Evolutionary conservation across 2,329 filamentous ascomycete species (phyloP).

Genomic region (Macrophomina pseudophaseolina): DNA sequence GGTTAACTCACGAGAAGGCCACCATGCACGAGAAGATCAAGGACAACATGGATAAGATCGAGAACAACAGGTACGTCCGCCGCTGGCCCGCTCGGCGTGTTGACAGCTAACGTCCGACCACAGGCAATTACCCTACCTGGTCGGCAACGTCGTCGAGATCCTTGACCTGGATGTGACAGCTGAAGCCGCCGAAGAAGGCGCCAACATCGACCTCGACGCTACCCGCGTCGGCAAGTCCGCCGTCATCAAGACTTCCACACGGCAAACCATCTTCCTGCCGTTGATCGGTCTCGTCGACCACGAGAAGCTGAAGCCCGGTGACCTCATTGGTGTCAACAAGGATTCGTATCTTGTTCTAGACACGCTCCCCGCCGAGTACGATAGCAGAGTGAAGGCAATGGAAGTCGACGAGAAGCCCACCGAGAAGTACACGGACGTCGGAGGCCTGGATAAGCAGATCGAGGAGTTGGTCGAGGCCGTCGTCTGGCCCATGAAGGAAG

Average conservation of each 20-base stretch:
- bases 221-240: constrained; percentile 97
- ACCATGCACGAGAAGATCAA: constrained; percentile 99
- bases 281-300: constrained; percentile 97
- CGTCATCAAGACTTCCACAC: constrained; percentile 98
- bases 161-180: constrained; percentile 94
- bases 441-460: constrained; percentile 97
- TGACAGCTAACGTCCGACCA: constrained; percentile 23
- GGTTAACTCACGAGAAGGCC: constrained; percentile 91
- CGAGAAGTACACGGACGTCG: constrained; percentile 98
- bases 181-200: constrained; percentile 95
- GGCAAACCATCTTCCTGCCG: constrained; percentile 97
- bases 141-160: constrained; percentile 97
- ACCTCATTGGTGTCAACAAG: constrained; percentile 98
- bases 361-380: constrained; percentile 95
- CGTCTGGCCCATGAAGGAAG: constrained; percentile 99
- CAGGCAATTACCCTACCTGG: constrained; percentile 96
- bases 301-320: constrained; percentile 90
- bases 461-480: constrained; percentile 98
- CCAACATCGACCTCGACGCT: constrained; percentile 97
- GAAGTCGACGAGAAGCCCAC: constrained; percentile 99
- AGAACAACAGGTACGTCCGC: constrained; percentile 83
- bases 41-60: constrained; percentile 98
- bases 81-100: neutral
- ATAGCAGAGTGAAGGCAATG: constrained; percentile 99
- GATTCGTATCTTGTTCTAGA: constrained; percentile 98